phyloP scores from a whole-genome alignment of 139 green algal genomes.

The Edaphochlamys debaryana region DNA sequence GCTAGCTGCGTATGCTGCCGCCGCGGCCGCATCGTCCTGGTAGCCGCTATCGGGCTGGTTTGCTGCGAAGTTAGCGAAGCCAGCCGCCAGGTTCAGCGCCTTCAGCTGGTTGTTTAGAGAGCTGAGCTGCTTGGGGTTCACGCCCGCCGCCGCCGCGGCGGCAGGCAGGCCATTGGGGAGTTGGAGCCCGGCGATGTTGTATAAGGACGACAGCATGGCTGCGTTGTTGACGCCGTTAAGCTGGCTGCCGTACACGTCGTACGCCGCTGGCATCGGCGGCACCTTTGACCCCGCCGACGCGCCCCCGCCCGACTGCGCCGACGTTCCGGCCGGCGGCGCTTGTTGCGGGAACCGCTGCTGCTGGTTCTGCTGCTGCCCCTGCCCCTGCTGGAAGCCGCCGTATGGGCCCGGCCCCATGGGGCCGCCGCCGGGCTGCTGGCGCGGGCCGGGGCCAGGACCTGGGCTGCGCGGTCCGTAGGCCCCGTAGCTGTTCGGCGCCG shows the following conservation, averaged over 20 bases:
- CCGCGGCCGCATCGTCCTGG: constrained; percentile 32
- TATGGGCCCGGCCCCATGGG: neutral
- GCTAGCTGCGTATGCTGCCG: neutral
- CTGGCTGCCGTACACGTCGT: constrained; percentile 33
- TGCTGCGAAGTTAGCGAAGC: constrained; percentile 33
- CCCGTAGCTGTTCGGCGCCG: constrained; percentile 21
- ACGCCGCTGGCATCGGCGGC: neutral
- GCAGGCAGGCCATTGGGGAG: constrained; percentile 42
- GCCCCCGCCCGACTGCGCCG: neutral
- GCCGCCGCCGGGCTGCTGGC: neutral
- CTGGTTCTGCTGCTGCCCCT: neutral
- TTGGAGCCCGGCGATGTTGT: constrained; percentile 33
- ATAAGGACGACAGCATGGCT: constrained; percentile 31
- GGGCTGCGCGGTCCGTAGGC: constrained; percentile 22
- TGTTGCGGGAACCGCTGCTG: constrained; percentile 6
- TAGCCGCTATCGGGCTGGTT: constrained; percentile 27
- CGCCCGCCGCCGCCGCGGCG: constrained; percentile 1
- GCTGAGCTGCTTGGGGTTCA: constrained; percentile 37
- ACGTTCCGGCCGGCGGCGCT: neutral
- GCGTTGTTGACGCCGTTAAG: constrained; percentile 34
- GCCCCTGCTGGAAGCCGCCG: neutral
- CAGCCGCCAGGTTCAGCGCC: constrained; percentile 40
- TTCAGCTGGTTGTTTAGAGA: constrained; percentile 52
- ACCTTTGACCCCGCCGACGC: neutral
- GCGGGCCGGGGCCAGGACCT: neutral